Conservation (phyloP, 2,329 filamentous ascomycete species). For the Tetracladium maxilliforme region DNA sequence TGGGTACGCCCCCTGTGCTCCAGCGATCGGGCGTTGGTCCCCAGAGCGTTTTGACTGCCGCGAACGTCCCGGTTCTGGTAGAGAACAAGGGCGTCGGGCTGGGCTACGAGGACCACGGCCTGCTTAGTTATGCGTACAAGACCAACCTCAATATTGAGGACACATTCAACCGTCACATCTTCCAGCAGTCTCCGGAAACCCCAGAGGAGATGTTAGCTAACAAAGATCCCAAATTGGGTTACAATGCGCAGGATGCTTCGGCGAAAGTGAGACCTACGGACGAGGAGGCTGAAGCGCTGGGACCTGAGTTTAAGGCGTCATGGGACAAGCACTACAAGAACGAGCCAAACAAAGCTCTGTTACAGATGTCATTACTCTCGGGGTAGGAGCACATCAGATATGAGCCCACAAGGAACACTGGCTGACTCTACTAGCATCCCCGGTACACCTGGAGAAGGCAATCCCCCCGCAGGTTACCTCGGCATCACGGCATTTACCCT, state of each 20-base stretch:
- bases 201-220: too few relatives aligned
- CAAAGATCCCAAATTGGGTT: constrained; percentile 35
- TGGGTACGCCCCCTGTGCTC: constrained; percentile 27
- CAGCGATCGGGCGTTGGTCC: constrained; percentile 49
- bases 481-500: background rate
- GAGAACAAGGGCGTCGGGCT: constrained; percentile 36
- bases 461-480: background rate
- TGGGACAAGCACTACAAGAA: too few relatives aligned
- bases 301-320: constrained; percentile 31
- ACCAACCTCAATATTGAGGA: constrained; percentile 26
- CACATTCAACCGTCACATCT: constrained; percentile 35
- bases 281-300: constrained; percentile 32
- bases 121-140: constrained; percentile 36
- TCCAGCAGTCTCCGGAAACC: too few relatives aligned
- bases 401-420: too few relatives aligned
- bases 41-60: constrained; percentile 28
- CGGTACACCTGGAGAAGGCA: too few relatives aligned
- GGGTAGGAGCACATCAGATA: too few relatives aligned
- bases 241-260: constrained; percentile 41
- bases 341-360: too few relatives aligned
- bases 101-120: constrained; percentile 39
- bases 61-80: constrained; percentile 27
- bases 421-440: too few relatives aligned
- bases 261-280: too few relatives aligned
- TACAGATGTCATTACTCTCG: too few relatives aligned